Conservation (phyloP, 257 asterid genomes). For the Nicotiana attenuata region DNA sequence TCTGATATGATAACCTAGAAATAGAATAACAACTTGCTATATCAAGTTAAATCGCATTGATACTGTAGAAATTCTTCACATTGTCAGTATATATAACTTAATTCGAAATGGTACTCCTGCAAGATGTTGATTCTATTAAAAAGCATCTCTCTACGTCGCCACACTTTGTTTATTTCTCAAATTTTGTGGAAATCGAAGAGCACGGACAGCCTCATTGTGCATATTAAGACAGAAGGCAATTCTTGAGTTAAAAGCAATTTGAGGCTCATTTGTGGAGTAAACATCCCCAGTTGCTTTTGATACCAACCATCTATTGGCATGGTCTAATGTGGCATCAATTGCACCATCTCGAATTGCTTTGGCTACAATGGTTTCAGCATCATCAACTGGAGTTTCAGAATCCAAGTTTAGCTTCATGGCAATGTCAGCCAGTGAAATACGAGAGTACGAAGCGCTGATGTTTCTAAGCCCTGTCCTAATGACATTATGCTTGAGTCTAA, state of each 20-base stretch:
- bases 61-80: not conserved
- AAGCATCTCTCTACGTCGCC: constrained; percentile 54
- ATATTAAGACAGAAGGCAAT: constrained; percentile 63
- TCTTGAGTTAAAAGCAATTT: constrained; percentile 64
- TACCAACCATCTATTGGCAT: constrained; percentile 67
- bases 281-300: constrained; percentile 73
- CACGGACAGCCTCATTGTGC: constrained; percentile 78
- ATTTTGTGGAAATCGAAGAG: constrained; percentile 64
- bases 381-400: constrained; percentile 53
- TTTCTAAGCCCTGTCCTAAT: constrained; percentile 64
- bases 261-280: constrained; percentile 77
- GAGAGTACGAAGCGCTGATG: constrained; percentile 66
- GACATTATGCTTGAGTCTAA: constrained; percentile 70
- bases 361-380: constrained; percentile 64
- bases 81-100: not conserved
- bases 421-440: constrained; percentile 54
- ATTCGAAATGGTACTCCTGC: not conserved
- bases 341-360: constrained; percentile 81
- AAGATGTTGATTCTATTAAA: not conserved
- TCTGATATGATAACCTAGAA: not conserved
- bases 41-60: not conserved
- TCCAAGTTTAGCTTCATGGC: constrained; percentile 67
- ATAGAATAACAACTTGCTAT: not conserved
- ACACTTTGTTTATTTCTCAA: constrained; percentile 60
- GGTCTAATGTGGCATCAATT: constrained; percentile 68